A percentile compares a stretch with the other conserved stretches of the same genome.
phyloP scores from a whole-genome alignment of 208 protist species.

The Trypanosoma avium region DNA sequence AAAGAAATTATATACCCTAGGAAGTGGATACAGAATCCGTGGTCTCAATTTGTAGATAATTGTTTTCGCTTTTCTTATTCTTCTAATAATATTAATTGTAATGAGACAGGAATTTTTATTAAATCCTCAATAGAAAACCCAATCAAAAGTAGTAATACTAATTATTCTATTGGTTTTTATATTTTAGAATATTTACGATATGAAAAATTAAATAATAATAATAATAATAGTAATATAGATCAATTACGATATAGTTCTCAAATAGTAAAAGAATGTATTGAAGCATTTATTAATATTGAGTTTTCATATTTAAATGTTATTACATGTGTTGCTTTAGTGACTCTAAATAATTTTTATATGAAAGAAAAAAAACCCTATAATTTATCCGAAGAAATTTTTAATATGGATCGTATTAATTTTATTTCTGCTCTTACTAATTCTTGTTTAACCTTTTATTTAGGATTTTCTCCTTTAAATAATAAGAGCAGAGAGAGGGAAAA shows the following conservation, averaged over 20 bases:
- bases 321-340: not conserved
- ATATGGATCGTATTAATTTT: constrained; percentile 2
- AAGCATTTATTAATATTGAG: not conserved
- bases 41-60: not conserved
- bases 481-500: too few relatives aligned
- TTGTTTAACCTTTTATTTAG: not conserved
- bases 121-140: not conserved
- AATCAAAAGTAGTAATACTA: too few relatives aligned
- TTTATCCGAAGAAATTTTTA: not conserved
- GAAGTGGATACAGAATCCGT: not conserved
- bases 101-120: not conserved
- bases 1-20: not conserved
- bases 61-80: not conserved
- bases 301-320: not conserved
- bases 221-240: too few relatives aligned
- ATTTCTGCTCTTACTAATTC: not conserved
- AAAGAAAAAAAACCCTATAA: too few relatives aligned
- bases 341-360: too few relatives aligned
- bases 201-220: too few relatives aligned
- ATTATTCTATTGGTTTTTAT: too few relatives aligned
- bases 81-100: not conserved
- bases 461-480: too few relatives aligned
- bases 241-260: not conserved
- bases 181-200: too few relatives aligned
- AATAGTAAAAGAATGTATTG: not conserved